phyloP scores from a whole-genome alignment of 116 monocot genomes.

The Iris pallida region DNA sequence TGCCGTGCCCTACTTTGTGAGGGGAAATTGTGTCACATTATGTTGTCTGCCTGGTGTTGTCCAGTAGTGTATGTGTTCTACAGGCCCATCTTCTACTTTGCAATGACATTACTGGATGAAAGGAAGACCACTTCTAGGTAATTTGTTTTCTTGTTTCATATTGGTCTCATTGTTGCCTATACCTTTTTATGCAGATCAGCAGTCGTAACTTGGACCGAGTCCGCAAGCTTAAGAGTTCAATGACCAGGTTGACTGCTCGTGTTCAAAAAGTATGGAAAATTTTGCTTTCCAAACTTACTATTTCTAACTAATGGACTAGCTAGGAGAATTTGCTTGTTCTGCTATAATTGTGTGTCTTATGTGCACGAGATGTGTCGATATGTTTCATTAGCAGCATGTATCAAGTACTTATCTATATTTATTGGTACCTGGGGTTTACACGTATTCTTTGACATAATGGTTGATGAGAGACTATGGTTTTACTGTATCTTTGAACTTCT shows the following conservation, averaged over 20 bases:
- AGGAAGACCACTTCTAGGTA: not conserved
- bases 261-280: conserved; percentile 73
- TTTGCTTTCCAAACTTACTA: not conserved
- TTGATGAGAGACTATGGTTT: too few species aligned
- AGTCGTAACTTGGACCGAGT: conserved; percentile 96
- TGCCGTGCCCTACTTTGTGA: not conserved
- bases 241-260: conserved; percentile 88
- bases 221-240: conserved; percentile 90
- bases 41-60: not conserved
- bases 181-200: conserved; percentile 60
- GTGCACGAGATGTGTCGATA: not conserved
- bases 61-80: not conserved
- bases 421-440: too few species aligned
- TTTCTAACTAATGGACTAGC: not conserved
- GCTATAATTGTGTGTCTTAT: not conserved
- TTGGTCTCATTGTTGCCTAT: not conserved
- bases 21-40: not conserved
- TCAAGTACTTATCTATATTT: not conserved
- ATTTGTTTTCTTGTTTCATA: not conserved
- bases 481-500: too few species aligned
- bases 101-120: not conserved
- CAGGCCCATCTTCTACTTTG: not conserved
- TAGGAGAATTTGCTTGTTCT: not conserved
- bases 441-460: too few species aligned
- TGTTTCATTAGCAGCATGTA: not conserved